Evolutionary conservation across 129 eudicot species (phyloP).

Genomic region (sunflower (Helianthus annuus)): HanXRQr2.0-SUNRISE NC_035447.2:38783265-38783764

Average conservation of each 20-base stretch:
- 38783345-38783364: too few species aligned
- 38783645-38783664: background rate
- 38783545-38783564: background rate
- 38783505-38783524: background rate
- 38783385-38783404: too few species aligned
- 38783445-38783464: too few species aligned
- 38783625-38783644: background rate
- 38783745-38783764: background rate
- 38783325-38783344: too few species aligned
- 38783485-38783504: background rate
- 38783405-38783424: too few species aligned
- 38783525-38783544: background rate
- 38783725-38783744: background rate
- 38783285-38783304: too few species aligned
- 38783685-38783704: background rate
- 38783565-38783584: background rate
- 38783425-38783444: too few species aligned
- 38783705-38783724: conserved; percentile 8
- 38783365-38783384: too few species aligned
- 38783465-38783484: background rate
- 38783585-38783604: background rate
- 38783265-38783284: too few species aligned
- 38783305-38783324: too few species aligned
- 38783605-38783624: background rate
- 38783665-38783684: background rate